These are phyloP conservation scores for Neurospora cerealis DNA, from an alignment of 495 filamentous ascomycete species.

Conservation along the genomic window DNA sequence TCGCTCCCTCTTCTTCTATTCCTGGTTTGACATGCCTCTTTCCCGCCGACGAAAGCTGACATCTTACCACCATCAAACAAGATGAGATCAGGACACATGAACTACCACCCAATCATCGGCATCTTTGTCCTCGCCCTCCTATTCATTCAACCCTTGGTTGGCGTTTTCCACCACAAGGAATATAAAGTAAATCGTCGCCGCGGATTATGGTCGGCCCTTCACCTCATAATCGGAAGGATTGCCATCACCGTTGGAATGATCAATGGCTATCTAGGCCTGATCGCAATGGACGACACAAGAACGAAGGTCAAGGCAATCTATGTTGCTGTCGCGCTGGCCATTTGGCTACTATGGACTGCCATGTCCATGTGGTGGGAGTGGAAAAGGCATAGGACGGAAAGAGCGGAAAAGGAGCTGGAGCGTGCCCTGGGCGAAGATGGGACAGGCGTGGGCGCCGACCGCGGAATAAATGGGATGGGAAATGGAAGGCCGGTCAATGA, in stretches of 20 bases:
- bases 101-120: slow-evolving; percentile 46
- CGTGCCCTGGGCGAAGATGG: slow-evolving; percentile 5
- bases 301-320: background rate
- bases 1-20: background rate
- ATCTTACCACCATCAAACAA: background rate
- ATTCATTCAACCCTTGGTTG: slow-evolving; percentile 51
- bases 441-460: background rate
- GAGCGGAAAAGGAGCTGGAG: slow-evolving; percentile 16
- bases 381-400: background rate
- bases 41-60: background rate
- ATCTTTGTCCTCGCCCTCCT: slow-evolving; percentile 44
- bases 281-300: background rate
- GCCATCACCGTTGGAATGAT: slow-evolving; percentile 53
- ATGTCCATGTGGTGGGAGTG: background rate
- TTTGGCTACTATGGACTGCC: background rate
- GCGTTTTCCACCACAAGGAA: slow-evolving; percentile 48
- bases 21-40: background rate
- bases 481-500: background rate
- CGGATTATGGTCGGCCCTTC: slow-evolving; percentile 42
- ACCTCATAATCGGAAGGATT: slow-evolving; percentile 54
- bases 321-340: background rate
- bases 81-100: slow-evolving; percentile 15
- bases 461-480: background rate
- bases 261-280: slow-evolving; percentile 57
- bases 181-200: slow-evolving; percentile 37